phyloP scores from a whole-genome alignment of 2,329 filamentous ascomycete genomes.

The Fusarium annulatum region DNA sequence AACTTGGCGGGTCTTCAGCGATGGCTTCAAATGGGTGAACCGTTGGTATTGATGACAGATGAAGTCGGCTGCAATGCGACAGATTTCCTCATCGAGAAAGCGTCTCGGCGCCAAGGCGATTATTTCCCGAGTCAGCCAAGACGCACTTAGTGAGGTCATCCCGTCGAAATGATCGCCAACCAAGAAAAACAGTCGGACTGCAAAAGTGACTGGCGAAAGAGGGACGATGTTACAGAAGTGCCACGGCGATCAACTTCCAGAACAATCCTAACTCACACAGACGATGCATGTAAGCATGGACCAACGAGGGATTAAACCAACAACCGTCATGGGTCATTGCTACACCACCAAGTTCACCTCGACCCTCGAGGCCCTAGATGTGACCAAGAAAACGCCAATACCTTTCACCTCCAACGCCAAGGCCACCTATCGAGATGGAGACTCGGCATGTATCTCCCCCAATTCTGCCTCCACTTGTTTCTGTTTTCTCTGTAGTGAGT shows the following conservation, averaged over 20 bases:
- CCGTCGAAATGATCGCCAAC: slow-evolving; percentile 11
- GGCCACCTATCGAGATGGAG: background rate
- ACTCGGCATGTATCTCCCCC: slow-evolving; percentile 1
- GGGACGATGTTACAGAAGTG: slow-evolving; percentile 15
- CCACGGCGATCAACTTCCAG: slow-evolving; percentile 24
- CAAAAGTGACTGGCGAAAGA: background rate
- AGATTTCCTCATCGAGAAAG: background rate
- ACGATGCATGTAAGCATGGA: slow-evolving; percentile 16
- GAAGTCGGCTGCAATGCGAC: background rate
- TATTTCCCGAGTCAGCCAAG: slow-evolving; percentile 28
- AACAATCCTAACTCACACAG: background rate
- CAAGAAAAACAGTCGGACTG: background rate
- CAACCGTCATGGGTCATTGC: background rate
- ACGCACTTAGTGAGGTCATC: slow-evolving; percentile 24
- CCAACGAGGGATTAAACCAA: slow-evolving; percentile 28
- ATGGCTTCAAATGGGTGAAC: background rate
- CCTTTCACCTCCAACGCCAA: slow-evolving; percentile 15
- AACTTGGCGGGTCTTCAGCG: background rate
- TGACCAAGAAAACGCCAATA: background rate
- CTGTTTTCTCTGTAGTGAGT: background rate
- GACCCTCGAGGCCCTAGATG: background rate
- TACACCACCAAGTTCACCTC: background rate
- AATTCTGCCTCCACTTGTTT: background rate
- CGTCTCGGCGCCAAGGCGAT: slow-evolving; percentile 12
- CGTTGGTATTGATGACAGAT: accelerated